Base-by-base conservation (phyloP, 441 rosid species). In the Pelargonium myrrhifolium region DNA sequence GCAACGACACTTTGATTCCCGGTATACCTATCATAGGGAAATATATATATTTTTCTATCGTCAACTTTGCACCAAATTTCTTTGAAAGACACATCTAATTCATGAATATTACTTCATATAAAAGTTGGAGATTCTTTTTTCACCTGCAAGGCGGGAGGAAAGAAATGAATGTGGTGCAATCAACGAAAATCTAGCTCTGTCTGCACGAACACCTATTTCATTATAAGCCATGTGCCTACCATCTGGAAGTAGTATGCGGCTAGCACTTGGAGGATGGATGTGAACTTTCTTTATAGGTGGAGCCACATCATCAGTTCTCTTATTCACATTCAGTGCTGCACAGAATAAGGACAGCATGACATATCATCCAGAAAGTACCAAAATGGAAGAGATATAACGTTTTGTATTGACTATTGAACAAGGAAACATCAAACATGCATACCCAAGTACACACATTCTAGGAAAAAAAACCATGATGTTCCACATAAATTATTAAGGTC, bases 61-160 rank as follows among this genome's bases (percentile, higher is more conserved):
- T 11, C 31, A 31, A 20, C 15, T 65, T 45, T 6, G 31, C 37
- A 20, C 43, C 62, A 63, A 73, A n/a, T 70, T 62, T 12, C 45
- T 40, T 60, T 14, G 43, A 79, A 69, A 45, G 40, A 31, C 4
- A 2, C 47, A 43, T 17, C 11, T 31, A 7, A 75, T 78, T 65
- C 28, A 55, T 7, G n/a, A 31, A 53, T 20, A 58, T 9, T 26
- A 64, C 65, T n/a, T 3, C 64, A 17, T 62, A 4, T 40, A 64
- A 17, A 6, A 61, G 66, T 59, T 20, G 37, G 68, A 51, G 56
- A 69, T 51, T 70, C 53, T 40, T 28, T 20, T 7, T 59, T 68
- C 70, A 89, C 97, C 97, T 81, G 92, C 89, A 73, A 94, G 91
- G 31, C 99, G 79, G 62, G 99, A 94, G 66, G 96, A 94, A 45